Evolutionary conservation across 192 early-diverging fungal species (phyloP).

Genomic region (Umbelopsis vinacea): DNA sequence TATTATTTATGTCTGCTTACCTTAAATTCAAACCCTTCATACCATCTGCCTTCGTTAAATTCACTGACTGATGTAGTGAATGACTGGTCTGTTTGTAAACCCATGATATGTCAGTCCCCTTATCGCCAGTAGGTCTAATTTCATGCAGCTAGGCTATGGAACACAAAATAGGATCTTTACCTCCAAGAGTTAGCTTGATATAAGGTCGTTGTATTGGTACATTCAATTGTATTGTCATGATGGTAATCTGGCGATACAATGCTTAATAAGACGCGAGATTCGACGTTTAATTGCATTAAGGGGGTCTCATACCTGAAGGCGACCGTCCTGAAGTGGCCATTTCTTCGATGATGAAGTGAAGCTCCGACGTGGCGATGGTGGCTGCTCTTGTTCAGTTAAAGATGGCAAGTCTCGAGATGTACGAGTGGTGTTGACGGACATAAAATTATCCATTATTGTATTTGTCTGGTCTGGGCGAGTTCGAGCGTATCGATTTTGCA

Average conservation of each 20-base stretch:
- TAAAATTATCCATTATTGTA: conserved; percentile 9
- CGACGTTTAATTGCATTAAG: too few species aligned
- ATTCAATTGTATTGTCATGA: conserved; percentile 61
- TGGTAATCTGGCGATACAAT: conserved; percentile 51
- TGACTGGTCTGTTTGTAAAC: conserved; percentile 56
- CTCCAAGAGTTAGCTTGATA: conserved; percentile 64
- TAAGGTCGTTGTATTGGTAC: conserved; percentile 62
- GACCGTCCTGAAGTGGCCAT: conserved; percentile 17
- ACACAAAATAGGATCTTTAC: conserved; percentile 26
- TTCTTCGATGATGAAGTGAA: conserved; percentile 3
- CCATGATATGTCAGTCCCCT: conserved; percentile 1
- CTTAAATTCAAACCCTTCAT: conserved; percentile 74
- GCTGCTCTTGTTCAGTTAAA: neutral
- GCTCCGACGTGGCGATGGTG: conserved; percentile 14
- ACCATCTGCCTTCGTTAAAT: conserved; percentile 64
- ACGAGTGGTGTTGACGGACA: neutral
- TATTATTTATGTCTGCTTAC: neutral
- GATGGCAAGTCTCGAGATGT: neutral
- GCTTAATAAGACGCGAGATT: neutral
- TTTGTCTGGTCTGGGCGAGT: conserved; percentile 7
- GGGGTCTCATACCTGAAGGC: neutral
- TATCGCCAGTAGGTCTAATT: too few species aligned
- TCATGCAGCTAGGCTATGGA: too few species aligned
- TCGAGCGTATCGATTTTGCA: conserved; percentile 1
- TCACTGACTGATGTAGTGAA: conserved; percentile 70